Percentiles rank a stretch among this genome's conserved stretches.
These are phyloP conservation scores for Talaromyces verruculosus DNA, from an alignment of 2,329 filamentous ascomycete genomes.

Conservation along the genomic window DNA sequence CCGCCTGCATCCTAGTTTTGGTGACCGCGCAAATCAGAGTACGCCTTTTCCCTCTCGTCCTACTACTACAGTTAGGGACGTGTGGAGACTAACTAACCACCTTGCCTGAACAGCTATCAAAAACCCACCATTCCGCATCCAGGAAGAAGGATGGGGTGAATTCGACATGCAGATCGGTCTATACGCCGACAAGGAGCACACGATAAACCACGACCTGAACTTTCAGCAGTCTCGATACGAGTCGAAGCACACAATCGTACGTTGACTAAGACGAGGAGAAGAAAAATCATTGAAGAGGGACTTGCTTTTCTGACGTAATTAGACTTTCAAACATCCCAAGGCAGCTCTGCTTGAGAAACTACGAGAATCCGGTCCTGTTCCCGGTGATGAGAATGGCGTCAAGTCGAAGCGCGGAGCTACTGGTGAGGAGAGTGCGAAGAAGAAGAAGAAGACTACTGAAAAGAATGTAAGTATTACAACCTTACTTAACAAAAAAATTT, in stretches of 20 bases:
- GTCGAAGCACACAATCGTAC: constrained; percentile 70
- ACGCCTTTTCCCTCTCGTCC: constrained; percentile 39
- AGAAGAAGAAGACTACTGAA: constrained; percentile 67
- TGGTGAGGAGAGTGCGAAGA: constrained; percentile 66
- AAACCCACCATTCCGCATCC: constrained; percentile 81
- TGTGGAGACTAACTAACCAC: constrained; percentile 12
- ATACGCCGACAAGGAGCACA: constrained; percentile 82
- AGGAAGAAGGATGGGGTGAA: constrained; percentile 97
- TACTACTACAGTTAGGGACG: neutral
- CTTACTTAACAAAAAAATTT: neutral
- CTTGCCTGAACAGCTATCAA: constrained; percentile 64
- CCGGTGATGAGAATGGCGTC: constrained; percentile 65
- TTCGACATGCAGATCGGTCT: constrained; percentile 92
- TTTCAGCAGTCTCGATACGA: constrained; percentile 82
- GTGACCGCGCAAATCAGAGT: constrained; percentile 78
- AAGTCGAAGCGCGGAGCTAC: constrained; percentile 61
- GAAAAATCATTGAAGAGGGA: neutral
- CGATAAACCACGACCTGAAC: constrained; percentile 85
- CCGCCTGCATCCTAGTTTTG: constrained; percentile 91
- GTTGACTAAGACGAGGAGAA: constrained; percentile 31
- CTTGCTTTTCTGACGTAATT: neutral
- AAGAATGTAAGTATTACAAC: constrained; percentile 51
- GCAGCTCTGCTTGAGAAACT: constrained; percentile 76
- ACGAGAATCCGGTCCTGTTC: constrained; percentile 81
- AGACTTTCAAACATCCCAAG: constrained; percentile 90